Evolutionary conservation across 148 eudicot genomes (phyloP).

Genomic region (Arbutus unedo): DNA sequence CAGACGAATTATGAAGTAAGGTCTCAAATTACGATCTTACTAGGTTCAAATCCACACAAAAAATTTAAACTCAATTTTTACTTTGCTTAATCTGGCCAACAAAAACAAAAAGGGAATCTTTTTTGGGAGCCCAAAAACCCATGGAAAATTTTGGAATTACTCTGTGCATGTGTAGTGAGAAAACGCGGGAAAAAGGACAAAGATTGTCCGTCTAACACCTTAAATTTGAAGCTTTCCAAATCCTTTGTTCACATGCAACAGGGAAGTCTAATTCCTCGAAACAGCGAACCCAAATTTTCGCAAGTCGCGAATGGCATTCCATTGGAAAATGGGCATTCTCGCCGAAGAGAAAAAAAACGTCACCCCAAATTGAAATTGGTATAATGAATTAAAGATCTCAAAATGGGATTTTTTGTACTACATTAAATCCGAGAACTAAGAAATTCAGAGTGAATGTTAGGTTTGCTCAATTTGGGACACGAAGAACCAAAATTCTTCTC

Average conservation of each 20-base stretch:
- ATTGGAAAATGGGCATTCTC: background rate
- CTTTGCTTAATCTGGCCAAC: background rate
- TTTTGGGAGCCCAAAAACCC: conserved; percentile 13
- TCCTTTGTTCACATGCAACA: background rate
- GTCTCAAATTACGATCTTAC: background rate
- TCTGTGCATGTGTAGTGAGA: background rate
- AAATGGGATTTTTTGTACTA: background rate
- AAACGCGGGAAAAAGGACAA: background rate
- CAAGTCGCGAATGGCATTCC: background rate
- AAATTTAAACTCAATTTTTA: background rate
- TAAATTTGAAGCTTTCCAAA: background rate
- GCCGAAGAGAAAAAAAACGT: background rate
- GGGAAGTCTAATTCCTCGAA: background rate
- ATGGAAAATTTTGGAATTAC: background rate
- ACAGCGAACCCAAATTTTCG: background rate
- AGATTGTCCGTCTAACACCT: no score
- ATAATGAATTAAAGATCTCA: background rate
- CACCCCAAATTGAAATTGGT: background rate
- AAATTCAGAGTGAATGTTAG: background rate
- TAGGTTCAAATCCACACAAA: background rate
- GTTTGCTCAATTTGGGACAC: background rate
- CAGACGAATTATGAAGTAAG: background rate
- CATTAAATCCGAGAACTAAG: background rate
- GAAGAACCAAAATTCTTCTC: background rate
- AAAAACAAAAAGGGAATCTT: conserved; percentile 26